These are phyloP conservation scores for Lachnellula cervina DNA, from an alignment of 2,329 filamentous ascomycete genomes.

Conservation along the genomic window DNA sequence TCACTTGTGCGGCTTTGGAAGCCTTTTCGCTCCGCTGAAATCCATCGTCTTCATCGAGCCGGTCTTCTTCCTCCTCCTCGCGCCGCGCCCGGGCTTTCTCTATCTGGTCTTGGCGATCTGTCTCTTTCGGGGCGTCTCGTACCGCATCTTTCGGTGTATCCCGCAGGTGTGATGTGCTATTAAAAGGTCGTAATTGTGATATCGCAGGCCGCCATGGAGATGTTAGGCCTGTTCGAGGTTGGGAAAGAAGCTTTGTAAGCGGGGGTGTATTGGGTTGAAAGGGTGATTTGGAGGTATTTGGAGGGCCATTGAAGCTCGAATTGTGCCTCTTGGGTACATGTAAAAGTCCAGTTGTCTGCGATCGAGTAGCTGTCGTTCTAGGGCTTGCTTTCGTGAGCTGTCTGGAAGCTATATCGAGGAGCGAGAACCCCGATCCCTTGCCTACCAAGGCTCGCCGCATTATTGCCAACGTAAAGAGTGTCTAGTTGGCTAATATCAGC, in stretches of 20 bases:
- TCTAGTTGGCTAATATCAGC: conserved; percentile 26
- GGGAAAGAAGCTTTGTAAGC: conserved; percentile 10
- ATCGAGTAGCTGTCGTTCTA: conserved; percentile 9
- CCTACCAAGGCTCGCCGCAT: conserved; percentile 27
- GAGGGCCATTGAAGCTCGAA: conserved; percentile 13
- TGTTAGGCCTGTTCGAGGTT: conserved; percentile 12
- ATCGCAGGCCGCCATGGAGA: conserved; percentile 28
- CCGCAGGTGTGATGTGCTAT: conserved; percentile 20
- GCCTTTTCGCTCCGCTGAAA: conserved; percentile 79
- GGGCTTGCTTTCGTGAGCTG: conserved; percentile 15
- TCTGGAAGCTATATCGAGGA: conserved; percentile 23
- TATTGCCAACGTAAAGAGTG: conserved; percentile 8
- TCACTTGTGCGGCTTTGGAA: conserved; percentile 79
- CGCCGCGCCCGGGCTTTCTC: conserved; percentile 34
- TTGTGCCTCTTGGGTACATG: conserved; percentile 12
- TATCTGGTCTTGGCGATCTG: conserved; percentile 31
- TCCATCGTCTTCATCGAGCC: conserved; percentile 47
- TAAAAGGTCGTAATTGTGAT: conserved; percentile 28
- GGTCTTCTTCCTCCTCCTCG: conserved; percentile 39
- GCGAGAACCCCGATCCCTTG: conserved; percentile 21
- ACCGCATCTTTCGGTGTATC: conserved; percentile 4
- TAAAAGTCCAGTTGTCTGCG: neutral
- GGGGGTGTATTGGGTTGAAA: neutral
- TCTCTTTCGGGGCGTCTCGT: conserved; percentile 10
- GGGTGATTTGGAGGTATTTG: conserved; percentile 5